Percentiles rank a stretch among this genome's conserved stretches.
Evolutionary conservation across 768 basidiomycete genomes (phyloP).

Genomic region (Trichaptum fuscoviolaceum): DNA sequence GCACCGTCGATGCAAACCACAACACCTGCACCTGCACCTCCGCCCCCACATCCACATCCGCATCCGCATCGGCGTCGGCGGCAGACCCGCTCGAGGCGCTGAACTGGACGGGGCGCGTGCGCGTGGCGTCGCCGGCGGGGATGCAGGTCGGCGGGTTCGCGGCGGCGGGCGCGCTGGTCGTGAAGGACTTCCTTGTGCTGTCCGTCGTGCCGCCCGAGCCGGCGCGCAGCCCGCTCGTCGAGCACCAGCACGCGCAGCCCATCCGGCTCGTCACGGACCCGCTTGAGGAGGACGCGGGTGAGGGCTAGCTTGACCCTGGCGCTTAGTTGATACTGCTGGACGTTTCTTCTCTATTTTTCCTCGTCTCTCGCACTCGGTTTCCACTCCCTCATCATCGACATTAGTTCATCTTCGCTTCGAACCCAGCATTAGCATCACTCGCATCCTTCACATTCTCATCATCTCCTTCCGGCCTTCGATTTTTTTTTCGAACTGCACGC

Average conservation of each 20-base stretch:
- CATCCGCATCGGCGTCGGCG: background rate
- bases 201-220: constrained; percentile 35
- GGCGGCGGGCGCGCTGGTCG: constrained; percentile 42
- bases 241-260: constrained; percentile 40
- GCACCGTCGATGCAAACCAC: constrained; percentile 19
- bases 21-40: background rate
- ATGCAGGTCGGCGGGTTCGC: constrained; percentile 42
- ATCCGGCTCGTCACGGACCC: constrained; percentile 58
- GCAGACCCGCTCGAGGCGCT: constrained; percentile 29
- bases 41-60: background rate
- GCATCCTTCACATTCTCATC: too few species aligned
- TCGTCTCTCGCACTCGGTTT: too few species aligned
- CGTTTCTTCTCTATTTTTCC: background rate
- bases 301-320: background rate
- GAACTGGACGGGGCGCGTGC: constrained; percentile 59
- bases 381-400: too few species aligned
- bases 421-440: too few species aligned
- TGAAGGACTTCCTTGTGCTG: constrained; percentile 58
- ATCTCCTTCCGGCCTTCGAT: too few species aligned
- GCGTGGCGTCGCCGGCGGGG: constrained; percentile 25
- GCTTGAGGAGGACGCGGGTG: constrained; percentile 7
- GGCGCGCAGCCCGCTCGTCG: constrained; percentile 30
- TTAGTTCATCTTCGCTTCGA: too few species aligned
- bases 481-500: too few species aligned
- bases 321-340: background rate